phyloP scores from a whole-genome alignment of 345 rosid species.

The Gynandropsis gynandra region DNA sequence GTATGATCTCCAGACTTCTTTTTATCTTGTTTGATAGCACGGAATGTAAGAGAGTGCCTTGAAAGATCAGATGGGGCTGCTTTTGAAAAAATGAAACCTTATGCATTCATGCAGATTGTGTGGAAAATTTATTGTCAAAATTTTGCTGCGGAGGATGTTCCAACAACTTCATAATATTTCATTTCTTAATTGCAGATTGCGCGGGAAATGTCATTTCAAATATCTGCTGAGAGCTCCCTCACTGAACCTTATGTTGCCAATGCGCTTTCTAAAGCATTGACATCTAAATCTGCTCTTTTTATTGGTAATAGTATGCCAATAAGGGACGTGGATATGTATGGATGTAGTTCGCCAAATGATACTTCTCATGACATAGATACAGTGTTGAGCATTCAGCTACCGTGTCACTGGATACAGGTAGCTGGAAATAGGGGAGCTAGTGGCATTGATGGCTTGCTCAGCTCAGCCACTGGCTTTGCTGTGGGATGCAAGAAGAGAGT shows the following conservation, averaged over 20 bases:
- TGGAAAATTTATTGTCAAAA: not conserved
- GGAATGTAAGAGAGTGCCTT: not conserved
- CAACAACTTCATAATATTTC: constrained; percentile 12
- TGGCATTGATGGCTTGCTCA: constrained; percentile 96
- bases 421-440: constrained; percentile 98
- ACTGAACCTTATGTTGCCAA: constrained; percentile 80
- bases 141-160: not conserved
- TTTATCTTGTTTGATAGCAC: constrained; percentile 12
- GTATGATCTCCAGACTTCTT: constrained; percentile 37
- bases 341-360: constrained; percentile 35
- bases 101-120: constrained; percentile 10
- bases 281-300: constrained; percentile 65
- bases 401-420: constrained; percentile 55
- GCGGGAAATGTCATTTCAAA: constrained; percentile 59
- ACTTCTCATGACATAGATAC: constrained; percentile 25
- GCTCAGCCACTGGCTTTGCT: constrained; percentile 89
- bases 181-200: constrained; percentile 47
- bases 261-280: constrained; percentile 50
- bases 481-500: constrained; percentile 78
- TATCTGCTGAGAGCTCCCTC: constrained; percentile 47
- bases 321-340: constrained; percentile 93
- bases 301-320: constrained; percentile 93
- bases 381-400: constrained; percentile 39
- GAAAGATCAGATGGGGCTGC: constrained; percentile 4
- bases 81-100: not conserved